A percentile compares a stretch with the other conserved stretches of the same genome.
Conservation (phyloP, 2,329 filamentous ascomycete species). For the Xylaria arbuscula region DNA sequence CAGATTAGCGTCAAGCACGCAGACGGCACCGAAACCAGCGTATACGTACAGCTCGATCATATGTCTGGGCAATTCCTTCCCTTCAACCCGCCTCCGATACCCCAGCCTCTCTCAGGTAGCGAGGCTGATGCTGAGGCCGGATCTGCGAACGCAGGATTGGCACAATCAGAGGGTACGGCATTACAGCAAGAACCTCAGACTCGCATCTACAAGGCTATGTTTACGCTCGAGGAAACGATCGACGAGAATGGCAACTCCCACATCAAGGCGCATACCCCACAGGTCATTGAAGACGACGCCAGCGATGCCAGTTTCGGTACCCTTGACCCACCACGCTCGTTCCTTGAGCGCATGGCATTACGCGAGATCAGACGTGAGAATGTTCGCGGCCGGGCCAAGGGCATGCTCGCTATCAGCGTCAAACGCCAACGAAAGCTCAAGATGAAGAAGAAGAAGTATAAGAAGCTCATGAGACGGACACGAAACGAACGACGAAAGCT, state of each 20-base stretch:
- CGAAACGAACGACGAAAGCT: conserved; percentile 88
- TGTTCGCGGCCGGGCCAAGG: conserved; percentile 58
- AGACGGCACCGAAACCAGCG: conserved; percentile 66
- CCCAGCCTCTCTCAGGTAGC: conserved; percentile 64
- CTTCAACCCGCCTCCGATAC: conserved; percentile 86
- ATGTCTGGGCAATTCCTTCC: conserved; percentile 78
- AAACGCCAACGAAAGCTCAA: conserved; percentile 92
- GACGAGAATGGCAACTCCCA: conserved; percentile 69
- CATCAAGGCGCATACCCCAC: conserved; percentile 70
- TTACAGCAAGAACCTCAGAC: conserved; percentile 55
- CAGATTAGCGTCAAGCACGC: conserved; percentile 66
- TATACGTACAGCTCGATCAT: conserved; percentile 75
- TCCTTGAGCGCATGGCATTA: conserved; percentile 76
- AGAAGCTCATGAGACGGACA: conserved; percentile 97
- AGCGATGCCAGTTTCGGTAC: neutral
- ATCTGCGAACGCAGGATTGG: conserved; percentile 46
- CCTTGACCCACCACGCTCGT: conserved; percentile 58
- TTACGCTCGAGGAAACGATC: conserved; percentile 74
- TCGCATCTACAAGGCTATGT: conserved; percentile 71
- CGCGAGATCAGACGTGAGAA: conserved; percentile 71
- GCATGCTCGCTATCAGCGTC: conserved; percentile 87
- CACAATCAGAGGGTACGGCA: conserved; percentile 7
- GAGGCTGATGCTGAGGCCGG: conserved; percentile 50
- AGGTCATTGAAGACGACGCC: conserved; percentile 62
- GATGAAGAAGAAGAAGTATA: conserved; percentile 99